Evolutionary conservation across 371 early-diverging fungal species (phyloP).

Genomic region (Saksenaea oblongispora): DNA sequence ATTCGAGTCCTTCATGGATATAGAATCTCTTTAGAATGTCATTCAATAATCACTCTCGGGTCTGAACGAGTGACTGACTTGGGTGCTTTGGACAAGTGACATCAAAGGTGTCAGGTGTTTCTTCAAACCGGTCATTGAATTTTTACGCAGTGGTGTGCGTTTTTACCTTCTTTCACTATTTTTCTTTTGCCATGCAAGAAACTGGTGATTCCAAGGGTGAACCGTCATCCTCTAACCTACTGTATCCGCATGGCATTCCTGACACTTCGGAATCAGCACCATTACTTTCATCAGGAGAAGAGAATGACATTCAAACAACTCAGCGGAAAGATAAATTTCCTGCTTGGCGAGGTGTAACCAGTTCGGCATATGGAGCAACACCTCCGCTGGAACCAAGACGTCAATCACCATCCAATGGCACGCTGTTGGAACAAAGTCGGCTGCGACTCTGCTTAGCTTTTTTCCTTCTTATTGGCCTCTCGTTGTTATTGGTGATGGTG

Average conservation of each 20-base stretch:
- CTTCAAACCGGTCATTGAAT: not conserved
- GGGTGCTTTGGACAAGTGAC: too few relatives aligned
- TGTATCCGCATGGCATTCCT: not conserved
- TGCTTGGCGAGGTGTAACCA: constrained; percentile 1
- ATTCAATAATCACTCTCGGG: too few relatives aligned
- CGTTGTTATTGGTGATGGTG: constrained; percentile 8
- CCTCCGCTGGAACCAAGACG: constrained; percentile 1
- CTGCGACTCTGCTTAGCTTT: constrained; percentile 14
- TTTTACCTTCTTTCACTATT: not conserved
- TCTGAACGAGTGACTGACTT: too few relatives aligned
- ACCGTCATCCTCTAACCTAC: not conserved
- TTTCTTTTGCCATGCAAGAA: not conserved
- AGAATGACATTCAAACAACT: not conserved
- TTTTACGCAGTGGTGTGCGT: not conserved
- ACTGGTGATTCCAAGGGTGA: not conserved
- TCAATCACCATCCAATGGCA: not conserved
- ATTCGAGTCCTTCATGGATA: too few relatives aligned
- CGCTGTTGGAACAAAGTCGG: constrained; percentile 3
- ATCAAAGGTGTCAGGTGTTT: too few relatives aligned
- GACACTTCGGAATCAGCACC: not conserved
- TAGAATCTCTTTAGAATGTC: too few relatives aligned
- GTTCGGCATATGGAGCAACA: constrained; percentile 5
- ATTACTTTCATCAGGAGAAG: not conserved
- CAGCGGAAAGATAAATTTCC: constrained; percentile 2
- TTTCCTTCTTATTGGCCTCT: constrained; percentile 15